Percentiles rank a stretch among this genome's conserved stretches.
Conservation (phyloP, 2,329 filamentous ascomycete species). For the Colletotrichum echinochloae region DNA sequence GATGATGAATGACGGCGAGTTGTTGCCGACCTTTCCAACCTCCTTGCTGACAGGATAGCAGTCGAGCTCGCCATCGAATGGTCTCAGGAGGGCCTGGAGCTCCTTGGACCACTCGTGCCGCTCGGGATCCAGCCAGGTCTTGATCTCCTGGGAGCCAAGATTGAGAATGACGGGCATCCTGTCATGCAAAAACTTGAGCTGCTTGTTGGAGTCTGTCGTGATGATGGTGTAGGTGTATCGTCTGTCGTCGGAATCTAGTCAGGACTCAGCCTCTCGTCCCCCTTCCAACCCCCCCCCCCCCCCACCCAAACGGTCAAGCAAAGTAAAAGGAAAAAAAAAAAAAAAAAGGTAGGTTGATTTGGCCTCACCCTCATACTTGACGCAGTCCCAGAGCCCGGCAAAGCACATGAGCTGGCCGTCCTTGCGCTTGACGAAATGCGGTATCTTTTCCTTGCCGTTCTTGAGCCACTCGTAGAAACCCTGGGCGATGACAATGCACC, state of each 20-base stretch:
- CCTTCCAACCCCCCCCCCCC: too few species aligned
- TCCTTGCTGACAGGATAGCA: slow-evolving; percentile 89
- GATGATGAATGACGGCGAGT: slow-evolving; percentile 85
- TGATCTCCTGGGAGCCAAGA: slow-evolving; percentile 76
- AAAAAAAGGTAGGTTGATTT: too few species aligned
- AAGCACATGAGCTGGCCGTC: slow-evolving; percentile 90
- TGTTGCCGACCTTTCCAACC: slow-evolving; percentile 94
- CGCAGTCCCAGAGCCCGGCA: slow-evolving; percentile 92
- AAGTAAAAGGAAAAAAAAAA: not conserved
- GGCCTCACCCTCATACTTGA: slow-evolving; percentile 77
- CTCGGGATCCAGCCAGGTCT: slow-evolving; percentile 81
- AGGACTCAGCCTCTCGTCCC: not conserved
- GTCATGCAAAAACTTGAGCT: slow-evolving; percentile 88
- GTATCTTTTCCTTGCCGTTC: slow-evolving; percentile 83
- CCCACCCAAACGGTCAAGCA: too few species aligned
- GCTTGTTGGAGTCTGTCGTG: slow-evolving; percentile 86
- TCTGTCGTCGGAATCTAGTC: slow-evolving; percentile 70
- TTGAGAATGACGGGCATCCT: slow-evolving; percentile 96
- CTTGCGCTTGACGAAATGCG: slow-evolving; percentile 84
- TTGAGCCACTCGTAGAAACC: slow-evolving; percentile 98
- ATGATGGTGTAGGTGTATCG: slow-evolving; percentile 93
- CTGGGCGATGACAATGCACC: slow-evolving; percentile 88
- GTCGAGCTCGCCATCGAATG: slow-evolving; percentile 82
- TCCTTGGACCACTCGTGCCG: slow-evolving; percentile 80
- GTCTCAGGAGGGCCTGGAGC: slow-evolving; percentile 82